Conservation (phyloP, 305 asterid genomes). For the Euphrasia arctica region DNA sequence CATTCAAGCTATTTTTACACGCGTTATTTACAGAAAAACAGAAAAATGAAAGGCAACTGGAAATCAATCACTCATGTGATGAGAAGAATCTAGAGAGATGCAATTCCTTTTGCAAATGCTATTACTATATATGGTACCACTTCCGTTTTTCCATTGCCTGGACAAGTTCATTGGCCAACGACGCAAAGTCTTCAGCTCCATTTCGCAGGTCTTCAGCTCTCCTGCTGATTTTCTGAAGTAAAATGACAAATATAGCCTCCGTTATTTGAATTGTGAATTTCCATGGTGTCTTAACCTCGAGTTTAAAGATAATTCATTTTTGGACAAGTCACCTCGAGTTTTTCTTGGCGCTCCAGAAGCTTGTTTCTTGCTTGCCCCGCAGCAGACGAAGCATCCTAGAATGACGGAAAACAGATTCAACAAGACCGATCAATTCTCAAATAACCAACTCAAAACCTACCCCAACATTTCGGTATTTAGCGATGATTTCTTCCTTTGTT, state of each 20-base stretch:
- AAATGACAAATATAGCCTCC: slow-evolving; percentile 17
- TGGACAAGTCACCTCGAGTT: slow-evolving; percentile 63
- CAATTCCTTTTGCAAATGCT: slow-evolving; percentile 1
- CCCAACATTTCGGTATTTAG: slow-evolving; percentile 78
- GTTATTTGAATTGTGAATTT: neutral
- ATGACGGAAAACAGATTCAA: slow-evolving; percentile 25
- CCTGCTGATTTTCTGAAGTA: slow-evolving; percentile 60
- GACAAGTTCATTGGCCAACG: slow-evolving; percentile 86
- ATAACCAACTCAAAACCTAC: slow-evolving; percentile 37
- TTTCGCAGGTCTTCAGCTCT: slow-evolving; percentile 72
- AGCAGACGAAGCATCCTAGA: slow-evolving; percentile 83
- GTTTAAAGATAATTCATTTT: neutral
- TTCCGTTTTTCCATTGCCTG: slow-evolving; percentile 85
- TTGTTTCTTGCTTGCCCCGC: slow-evolving; percentile 90
- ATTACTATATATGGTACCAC: slow-evolving; percentile 79
- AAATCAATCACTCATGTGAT: neutral
- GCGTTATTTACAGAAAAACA: slow-evolving; percentile 9
- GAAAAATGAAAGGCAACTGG: neutral
- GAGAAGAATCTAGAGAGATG: slow-evolving; percentile 10
- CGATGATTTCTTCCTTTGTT: slow-evolving; percentile 83
- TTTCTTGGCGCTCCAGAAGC: slow-evolving; percentile 90
- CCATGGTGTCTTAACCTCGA: no score
- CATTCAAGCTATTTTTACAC: slow-evolving; percentile 1
- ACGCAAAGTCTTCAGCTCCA: slow-evolving; percentile 90
- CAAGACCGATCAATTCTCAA: slow-evolving; percentile 15